These are phyloP conservation scores for Zalaria obscura DNA, from an alignment of 2,329 filamentous ascomycete species.

Conservation along the genomic window DNA sequence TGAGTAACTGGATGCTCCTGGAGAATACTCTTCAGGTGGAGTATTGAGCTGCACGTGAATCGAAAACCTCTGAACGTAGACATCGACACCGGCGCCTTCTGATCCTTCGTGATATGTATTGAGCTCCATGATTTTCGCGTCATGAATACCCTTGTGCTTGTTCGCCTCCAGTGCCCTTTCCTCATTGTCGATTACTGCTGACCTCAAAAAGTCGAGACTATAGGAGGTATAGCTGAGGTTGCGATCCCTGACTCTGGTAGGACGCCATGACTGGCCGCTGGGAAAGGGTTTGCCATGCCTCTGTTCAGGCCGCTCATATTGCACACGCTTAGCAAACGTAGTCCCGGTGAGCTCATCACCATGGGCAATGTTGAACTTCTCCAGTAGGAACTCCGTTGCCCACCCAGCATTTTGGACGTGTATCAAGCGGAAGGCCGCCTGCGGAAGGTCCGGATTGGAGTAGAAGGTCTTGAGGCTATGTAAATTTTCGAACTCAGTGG, in stretches of 20 bases:
- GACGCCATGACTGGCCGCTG: conserved; percentile 35
- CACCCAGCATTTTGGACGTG: conserved; percentile 41
- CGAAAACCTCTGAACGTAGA: conserved; percentile 34
- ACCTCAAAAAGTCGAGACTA: conserved; percentile 37
- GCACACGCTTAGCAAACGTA: conserved; percentile 33
- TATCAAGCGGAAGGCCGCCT: conserved; percentile 21
- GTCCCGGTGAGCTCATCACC: conserved; percentile 32
- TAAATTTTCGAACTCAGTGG: conserved; percentile 33
- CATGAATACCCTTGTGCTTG: conserved; percentile 1
- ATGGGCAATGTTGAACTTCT: conserved; percentile 39
- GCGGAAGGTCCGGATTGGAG: conserved; percentile 18
- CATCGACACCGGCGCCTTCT: conserved; percentile 32
- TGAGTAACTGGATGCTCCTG: conserved; percentile 6
- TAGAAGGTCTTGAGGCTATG: conserved; percentile 31
- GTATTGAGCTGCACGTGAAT: conserved; percentile 35
- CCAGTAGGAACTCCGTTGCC: conserved; percentile 33
- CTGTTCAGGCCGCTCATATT: conserved; percentile 31
- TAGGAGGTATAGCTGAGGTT: conserved; percentile 35
- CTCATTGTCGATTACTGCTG: conserved; percentile 7
- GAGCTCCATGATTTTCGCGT: conserved; percentile 35
- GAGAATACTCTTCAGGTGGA: conserved; percentile 17
- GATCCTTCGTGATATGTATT: conserved; percentile 32
- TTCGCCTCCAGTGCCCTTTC: neutral
- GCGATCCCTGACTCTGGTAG: conserved; percentile 36
- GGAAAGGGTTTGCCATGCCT: conserved; percentile 38